Evolutionary conservation across 139 green algal species (phyloP).

Genomic region (Auxenochlorella pyrenoidosa): DNA sequence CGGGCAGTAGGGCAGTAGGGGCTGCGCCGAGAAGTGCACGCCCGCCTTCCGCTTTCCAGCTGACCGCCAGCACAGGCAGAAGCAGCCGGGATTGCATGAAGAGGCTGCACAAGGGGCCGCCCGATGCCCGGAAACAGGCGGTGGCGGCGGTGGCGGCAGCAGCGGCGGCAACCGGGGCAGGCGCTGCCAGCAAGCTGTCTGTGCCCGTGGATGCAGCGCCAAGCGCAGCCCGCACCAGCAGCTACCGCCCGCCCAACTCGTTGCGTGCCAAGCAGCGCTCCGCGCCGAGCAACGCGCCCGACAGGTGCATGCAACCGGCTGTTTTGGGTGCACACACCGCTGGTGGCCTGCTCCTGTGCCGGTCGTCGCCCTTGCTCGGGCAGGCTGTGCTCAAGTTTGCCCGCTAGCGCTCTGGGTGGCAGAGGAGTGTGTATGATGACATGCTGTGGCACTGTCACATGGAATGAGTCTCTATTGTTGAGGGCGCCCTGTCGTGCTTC

Average conservation of each 20-base stretch:
- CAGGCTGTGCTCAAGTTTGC: too few species aligned
- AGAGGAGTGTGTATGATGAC: too few species aligned
- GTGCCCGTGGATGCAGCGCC: neutral
- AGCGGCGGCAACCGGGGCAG: neutral
- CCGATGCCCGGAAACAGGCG: neutral
- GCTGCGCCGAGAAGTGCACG: too few species aligned
- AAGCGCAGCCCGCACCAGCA: neutral
- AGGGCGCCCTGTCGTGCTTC: too few species aligned
- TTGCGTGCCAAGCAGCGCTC: neutral
- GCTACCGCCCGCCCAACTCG: neutral
- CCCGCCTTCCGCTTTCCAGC: neutral
- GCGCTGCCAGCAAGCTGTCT: neutral
- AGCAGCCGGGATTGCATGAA: neutral
- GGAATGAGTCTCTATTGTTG: too few species aligned
- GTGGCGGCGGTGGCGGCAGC: neutral
- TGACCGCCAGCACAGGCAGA: neutral
- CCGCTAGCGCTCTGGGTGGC: too few species aligned
- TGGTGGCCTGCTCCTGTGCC: too few species aligned
- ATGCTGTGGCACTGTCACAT: too few species aligned
- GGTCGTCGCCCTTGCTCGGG: too few species aligned
- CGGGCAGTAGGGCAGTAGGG: too few species aligned
- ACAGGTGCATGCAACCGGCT: neutral
- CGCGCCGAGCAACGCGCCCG: neutral
- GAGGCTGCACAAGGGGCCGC: neutral
- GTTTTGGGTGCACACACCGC: neutral